phyloP scores from a whole-genome alignment of 2,329 filamentous ascomycete genomes.

The Allantophomopsis cytisporea region DNA sequence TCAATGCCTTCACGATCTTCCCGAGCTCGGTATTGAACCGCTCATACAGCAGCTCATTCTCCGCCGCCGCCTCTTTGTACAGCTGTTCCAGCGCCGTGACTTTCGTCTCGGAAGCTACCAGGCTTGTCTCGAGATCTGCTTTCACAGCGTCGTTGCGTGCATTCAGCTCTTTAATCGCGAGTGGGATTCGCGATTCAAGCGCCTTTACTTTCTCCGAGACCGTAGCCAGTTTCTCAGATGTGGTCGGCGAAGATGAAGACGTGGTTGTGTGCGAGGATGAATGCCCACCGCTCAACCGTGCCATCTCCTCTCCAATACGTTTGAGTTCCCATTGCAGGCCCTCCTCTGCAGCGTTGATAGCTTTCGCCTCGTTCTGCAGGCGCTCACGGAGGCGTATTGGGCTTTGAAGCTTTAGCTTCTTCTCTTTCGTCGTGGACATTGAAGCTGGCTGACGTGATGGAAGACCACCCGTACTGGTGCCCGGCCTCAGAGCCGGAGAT shows the following conservation, averaged over 20 bases:
- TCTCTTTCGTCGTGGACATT: background rate
- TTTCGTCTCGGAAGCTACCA: slow-evolving; percentile 65
- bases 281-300: slow-evolving; percentile 31
- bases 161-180: slow-evolving; percentile 41
- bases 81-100: slow-evolving; percentile 75
- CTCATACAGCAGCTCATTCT: slow-evolving; percentile 88
- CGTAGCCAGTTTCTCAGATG: slow-evolving; percentile 13
- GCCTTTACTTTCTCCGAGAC: slow-evolving; percentile 44
- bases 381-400: slow-evolving; percentile 72
- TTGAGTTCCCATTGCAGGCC: slow-evolving; percentile 63
- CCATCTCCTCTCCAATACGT: slow-evolving; percentile 72
- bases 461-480: slow-evolving; percentile 1
- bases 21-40: slow-evolving; percentile 84
- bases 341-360: slow-evolving; percentile 55
- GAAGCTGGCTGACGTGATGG: no score
- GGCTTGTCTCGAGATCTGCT: slow-evolving; percentile 55
- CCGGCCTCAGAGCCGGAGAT: slow-evolving; percentile 6
- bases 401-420: slow-evolving; percentile 51
- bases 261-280: slow-evolving; percentile 15
- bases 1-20: slow-evolving; percentile 66
- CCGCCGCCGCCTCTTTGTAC: slow-evolving; percentile 74
- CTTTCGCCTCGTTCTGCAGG: slow-evolving; percentile 66
- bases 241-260: slow-evolving; percentile 15
- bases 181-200: slow-evolving; percentile 55
- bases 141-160: slow-evolving; percentile 50